Evolutionary conservation across 805 yeast species (phyloP).

Genomic region (Myxozyma neotropica): DNA sequence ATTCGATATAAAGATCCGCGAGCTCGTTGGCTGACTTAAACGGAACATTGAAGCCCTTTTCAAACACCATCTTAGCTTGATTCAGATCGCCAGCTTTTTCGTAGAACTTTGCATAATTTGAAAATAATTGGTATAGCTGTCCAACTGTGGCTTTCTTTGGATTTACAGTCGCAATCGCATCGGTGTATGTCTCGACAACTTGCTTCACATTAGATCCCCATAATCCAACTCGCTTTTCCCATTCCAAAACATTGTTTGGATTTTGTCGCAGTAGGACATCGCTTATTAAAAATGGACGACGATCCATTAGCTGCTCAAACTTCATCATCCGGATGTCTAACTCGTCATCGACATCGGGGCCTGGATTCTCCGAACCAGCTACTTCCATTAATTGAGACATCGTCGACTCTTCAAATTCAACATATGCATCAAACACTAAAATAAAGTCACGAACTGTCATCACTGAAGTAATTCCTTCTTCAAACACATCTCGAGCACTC

Average conservation of each 20-base stretch:
- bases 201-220: conserved; percentile 48
- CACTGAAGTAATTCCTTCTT: conserved; percentile 52
- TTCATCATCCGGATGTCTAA: conserved; percentile 51
- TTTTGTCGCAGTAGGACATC: conserved; percentile 69
- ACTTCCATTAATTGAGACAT: conserved; percentile 44
- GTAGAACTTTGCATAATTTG: conserved; percentile 66
- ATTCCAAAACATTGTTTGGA: conserved; percentile 61
- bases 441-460: conserved; percentile 64
- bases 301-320: conserved; percentile 59
- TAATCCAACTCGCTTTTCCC: conserved; percentile 65
- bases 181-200: conserved; percentile 59
- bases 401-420: conserved; percentile 60
- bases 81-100: conserved; percentile 55
- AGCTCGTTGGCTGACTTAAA: conserved; percentile 64
- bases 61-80: conserved; percentile 64
- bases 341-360: conserved; percentile 38
- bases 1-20: conserved; percentile 67
- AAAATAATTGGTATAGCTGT: conserved; percentile 65
- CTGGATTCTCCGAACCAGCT: no score
- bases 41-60: conserved; percentile 71
- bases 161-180: conserved; percentile 67
- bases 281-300: conserved; percentile 60
- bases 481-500: conserved; percentile 50
- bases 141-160: conserved; percentile 53
- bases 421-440: conserved; percentile 60